Evolutionary conservation across 1,139 yeast genomes (phyloP), one percentile per base, ranked within the genome.

Genomic region (Meyerozyma elateridarum): DNA sequence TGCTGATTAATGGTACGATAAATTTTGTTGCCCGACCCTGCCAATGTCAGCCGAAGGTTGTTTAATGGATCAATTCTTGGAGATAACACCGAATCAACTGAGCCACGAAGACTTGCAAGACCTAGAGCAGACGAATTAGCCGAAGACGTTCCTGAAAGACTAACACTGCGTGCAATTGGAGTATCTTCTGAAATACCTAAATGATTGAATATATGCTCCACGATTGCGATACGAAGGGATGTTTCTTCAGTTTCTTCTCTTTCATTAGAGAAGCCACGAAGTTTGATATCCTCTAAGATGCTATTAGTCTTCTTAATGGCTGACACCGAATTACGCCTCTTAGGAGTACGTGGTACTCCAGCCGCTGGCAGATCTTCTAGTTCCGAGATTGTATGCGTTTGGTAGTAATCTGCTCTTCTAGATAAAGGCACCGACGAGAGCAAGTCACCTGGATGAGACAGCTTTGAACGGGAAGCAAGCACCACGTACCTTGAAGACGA

Each of bases 371-470:
- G 20, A 13, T 14, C 27, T 33, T 35, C 24, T 22, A 32, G 9
- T 32, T 34, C 22, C n/a, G 15, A 20, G 5, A n/a, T 20, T 11
- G 49, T 42, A 22, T 44, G 48, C 4, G 41, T 37, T 24, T 43
- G 49, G 32, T 37, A 41, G 24, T 52, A 51, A 19, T 61, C 58
- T 0, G 66, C 47, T 36, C 69, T 62, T 41, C 89, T 64, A 1
- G 88, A 75, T 4, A 85, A 56, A 0, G 95, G 93, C 0, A 83
- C 95, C 33, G 84, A 84, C 0, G 95, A 83, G 11, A 87, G 59
- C 35, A 87, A 64, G 52, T 87, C 95, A 19, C 96, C 96, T 0
- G 96, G 95, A 36, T 64, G 70, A 37, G 84, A 82, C 9, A 76
- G 59, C 19, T 75, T 69, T 14, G 66, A 66, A 30, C 81, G 62